These are phyloP conservation scores for Diaporthe sp. DNA, from an alignment of 2,329 filamentous ascomycete genomes.

Conservation along the genomic window DNA sequence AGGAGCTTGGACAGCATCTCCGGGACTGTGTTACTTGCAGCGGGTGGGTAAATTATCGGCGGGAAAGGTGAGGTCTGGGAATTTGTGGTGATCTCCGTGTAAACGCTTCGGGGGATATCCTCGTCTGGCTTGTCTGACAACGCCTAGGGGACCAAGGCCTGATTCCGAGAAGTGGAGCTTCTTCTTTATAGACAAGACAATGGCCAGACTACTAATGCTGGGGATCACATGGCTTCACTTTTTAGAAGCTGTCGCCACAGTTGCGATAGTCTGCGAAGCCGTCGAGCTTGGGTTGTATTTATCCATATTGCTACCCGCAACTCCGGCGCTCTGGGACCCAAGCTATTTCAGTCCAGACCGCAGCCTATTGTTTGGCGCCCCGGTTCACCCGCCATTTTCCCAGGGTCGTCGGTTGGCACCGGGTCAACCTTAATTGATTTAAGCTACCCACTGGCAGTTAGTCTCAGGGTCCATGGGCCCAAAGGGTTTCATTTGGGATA, in stretches of 20 bases:
- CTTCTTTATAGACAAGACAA: too few species aligned
- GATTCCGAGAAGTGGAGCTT: not conserved
- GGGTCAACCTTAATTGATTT: slow-evolving; percentile 36
- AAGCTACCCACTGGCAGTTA: slow-evolving; percentile 27
- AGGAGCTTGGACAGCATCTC: slow-evolving; percentile 40
- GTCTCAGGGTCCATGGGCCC: slow-evolving; percentile 15
- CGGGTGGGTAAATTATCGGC: not conserved
- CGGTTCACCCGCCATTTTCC: slow-evolving; percentile 24
- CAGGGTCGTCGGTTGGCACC: not conserved
- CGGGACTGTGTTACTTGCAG: not conserved
- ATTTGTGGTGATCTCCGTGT: not conserved
- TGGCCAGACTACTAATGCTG: too few species aligned
- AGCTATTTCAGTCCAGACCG: slow-evolving; percentile 30
- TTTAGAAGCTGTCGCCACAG: slow-evolving; percentile 11
- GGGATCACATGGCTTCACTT: slow-evolving; percentile 15
- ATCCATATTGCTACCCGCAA: slow-evolving; percentile 35
- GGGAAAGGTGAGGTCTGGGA: too few species aligned
- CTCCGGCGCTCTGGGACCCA: slow-evolving; percentile 31
- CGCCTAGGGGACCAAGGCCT: not conserved
- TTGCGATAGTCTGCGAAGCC: slow-evolving; percentile 22
- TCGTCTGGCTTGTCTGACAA: slow-evolving; percentile 27
- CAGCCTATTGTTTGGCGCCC: slow-evolving; percentile 18
- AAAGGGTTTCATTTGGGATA: slow-evolving; percentile 33
- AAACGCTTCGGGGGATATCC: not conserved
- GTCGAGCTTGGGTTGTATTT: slow-evolving; percentile 37